Conservation (phyloP, 352 stramenopile species). For the Phytophthora macrochlamydospora region DNA sequence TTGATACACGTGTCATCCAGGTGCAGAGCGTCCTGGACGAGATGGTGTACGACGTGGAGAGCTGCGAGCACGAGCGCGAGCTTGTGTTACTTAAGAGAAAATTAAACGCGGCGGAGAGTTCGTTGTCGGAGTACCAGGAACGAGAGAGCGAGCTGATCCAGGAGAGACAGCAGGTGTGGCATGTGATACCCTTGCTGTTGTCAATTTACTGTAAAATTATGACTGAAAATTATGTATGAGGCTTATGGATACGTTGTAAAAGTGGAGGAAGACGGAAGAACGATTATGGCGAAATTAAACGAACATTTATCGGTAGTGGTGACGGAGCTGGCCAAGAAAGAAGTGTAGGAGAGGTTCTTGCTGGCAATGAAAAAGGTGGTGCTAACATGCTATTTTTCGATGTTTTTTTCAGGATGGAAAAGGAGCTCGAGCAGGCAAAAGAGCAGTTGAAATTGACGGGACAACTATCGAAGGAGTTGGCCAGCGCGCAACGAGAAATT, state of each 20-base stretch:
- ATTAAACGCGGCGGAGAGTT: slow-evolving; percentile 36
- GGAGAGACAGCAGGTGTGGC: slow-evolving; percentile 60
- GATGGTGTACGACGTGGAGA: slow-evolving; percentile 88
- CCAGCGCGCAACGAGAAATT: slow-evolving; percentile 74
- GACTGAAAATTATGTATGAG: background rate
- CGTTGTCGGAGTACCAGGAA: slow-evolving; percentile 54
- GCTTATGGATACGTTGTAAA: slow-evolving; percentile 56
- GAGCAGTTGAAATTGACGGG: slow-evolving; percentile 60
- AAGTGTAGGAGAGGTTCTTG: slow-evolving; percentile 36
- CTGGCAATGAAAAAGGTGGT: background rate
- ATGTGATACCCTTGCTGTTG: too few relatives aligned
- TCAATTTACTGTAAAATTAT: too few relatives aligned
- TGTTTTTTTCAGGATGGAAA: slow-evolving; percentile 49
- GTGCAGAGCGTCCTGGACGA: slow-evolving; percentile 73
- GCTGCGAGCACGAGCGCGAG: slow-evolving; percentile 62
- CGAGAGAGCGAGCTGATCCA: slow-evolving; percentile 66
- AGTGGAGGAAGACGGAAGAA: slow-evolving; percentile 57
- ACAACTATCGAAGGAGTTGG: slow-evolving; percentile 70
- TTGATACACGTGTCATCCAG: slow-evolving; percentile 20
- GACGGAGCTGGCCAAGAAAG: slow-evolving; percentile 68
- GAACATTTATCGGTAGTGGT: slow-evolving; percentile 61
- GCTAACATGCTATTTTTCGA: background rate
- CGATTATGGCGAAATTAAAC: slow-evolving; percentile 46
- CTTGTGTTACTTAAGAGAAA: slow-evolving; percentile 40
- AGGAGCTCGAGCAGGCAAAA: slow-evolving; percentile 56